These are phyloP conservation scores for Jamesozyma lodderae DNA, from an alignment of 805 yeast species.

Conservation along the genomic window DNA sequence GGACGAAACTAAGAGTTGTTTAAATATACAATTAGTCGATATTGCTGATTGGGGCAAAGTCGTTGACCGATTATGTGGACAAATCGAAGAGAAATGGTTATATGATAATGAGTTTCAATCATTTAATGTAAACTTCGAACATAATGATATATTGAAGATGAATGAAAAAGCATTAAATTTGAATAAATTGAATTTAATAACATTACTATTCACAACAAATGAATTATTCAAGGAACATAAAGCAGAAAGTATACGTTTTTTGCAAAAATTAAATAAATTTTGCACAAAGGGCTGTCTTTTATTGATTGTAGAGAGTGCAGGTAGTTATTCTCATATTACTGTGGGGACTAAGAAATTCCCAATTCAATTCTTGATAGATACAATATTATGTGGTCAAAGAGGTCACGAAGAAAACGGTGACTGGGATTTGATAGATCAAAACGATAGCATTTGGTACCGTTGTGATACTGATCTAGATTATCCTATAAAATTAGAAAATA, in stretches of 20 bases:
- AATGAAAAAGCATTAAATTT: conserved; percentile 22
- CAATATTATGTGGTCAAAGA: conserved; percentile 49
- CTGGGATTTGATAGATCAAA: conserved; percentile 58
- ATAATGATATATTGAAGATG: conserved; percentile 33
- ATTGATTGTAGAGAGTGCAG: conserved; percentile 79
- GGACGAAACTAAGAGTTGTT: conserved; percentile 12
- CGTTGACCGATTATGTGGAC: conserved; percentile 36
- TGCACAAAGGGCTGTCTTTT: conserved; percentile 53
- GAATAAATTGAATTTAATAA: conserved; percentile 41
- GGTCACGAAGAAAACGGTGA: conserved; percentile 38
- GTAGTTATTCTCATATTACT: conserved; percentile 73
- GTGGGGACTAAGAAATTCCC: conserved; percentile 75
- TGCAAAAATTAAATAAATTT: conserved; percentile 41
- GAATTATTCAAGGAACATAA: conserved; percentile 69
- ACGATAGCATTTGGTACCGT: conserved; percentile 81
- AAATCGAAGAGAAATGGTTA: conserved; percentile 47
- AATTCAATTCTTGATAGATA: conserved; percentile 70
- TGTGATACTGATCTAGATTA: conserved; percentile 45
- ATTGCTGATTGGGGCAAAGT: conserved; percentile 69
- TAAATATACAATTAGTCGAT: conserved; percentile 54
- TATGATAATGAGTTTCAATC: conserved; percentile 29
- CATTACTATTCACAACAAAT: conserved; percentile 77
- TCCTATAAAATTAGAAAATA: conserved; percentile 67
- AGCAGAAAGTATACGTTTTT: conserved; percentile 47
- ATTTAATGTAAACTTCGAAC: conserved; percentile 28